Percentiles rank a stretch among this genome's conserved stretches.
These are phyloP conservation scores for Metschnikowia cubensis DNA, from an alignment of 805 yeast species.

Conservation along the genomic window DNA sequence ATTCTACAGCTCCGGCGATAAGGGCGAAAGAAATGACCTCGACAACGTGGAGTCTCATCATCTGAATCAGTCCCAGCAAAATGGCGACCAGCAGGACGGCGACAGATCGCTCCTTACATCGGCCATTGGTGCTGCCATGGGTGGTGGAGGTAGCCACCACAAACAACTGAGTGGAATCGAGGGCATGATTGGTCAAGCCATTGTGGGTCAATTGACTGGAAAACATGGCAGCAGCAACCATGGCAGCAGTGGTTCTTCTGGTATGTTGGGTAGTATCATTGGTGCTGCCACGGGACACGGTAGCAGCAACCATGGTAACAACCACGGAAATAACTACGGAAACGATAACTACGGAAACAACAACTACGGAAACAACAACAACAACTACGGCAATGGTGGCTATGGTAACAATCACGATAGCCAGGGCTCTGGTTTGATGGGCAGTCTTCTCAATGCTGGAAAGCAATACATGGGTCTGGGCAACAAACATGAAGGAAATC, in stretches of 20 bases:
- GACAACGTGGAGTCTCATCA: background rate
- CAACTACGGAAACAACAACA: background rate
- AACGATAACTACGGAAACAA: background rate
- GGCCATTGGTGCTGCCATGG: constrained; percentile 26
- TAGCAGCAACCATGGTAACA: constrained; percentile 7
- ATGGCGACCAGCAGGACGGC: constrained; percentile 16
- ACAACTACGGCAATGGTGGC: background rate
- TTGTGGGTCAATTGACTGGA: constrained; percentile 15
- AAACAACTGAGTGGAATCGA: constrained; percentile 15
- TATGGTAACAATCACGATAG: background rate
- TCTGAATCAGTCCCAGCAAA: constrained; percentile 9
- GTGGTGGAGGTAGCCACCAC: constrained; percentile 20
- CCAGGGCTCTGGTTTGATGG: constrained; percentile 2
- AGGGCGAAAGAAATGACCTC: constrained; percentile 15
- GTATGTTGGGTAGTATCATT: constrained; percentile 13
- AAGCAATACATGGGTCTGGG: constrained; percentile 2
- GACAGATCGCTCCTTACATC: constrained; percentile 25
- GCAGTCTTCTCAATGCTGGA: constrained; percentile 1
- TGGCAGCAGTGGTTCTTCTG: constrained; percentile 8
- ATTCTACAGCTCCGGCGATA: constrained; percentile 43
- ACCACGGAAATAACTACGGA: constrained; percentile 4
- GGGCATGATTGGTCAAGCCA: constrained; percentile 17
- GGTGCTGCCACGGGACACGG: constrained; percentile 13
- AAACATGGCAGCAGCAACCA: constrained; percentile 20
- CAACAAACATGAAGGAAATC: background rate